Percentiles rank a stretch among this genome's conserved stretches.
Evolutionary conservation across 306 rosid genomes (phyloP).

Genomic region (Prunus campanulata): DNA sequence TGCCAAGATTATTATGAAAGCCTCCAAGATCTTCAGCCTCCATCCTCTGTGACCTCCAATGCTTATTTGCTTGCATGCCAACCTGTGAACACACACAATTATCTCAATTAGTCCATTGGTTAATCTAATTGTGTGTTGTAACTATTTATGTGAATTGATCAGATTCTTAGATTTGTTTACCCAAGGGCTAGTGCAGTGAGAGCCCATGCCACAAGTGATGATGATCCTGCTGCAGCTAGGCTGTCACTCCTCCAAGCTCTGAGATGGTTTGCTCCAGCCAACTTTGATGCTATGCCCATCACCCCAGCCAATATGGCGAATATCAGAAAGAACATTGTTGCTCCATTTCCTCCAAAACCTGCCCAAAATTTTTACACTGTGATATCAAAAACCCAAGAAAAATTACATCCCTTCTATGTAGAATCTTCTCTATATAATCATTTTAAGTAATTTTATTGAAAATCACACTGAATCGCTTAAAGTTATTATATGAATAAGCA

Average conservation of each 20-base stretch:
- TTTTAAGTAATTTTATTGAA: too few relatives aligned
- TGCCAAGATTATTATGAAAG: constrained; percentile 61
- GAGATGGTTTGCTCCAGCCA: constrained; percentile 65
- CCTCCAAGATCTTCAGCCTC: constrained; percentile 77
- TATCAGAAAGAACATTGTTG: constrained; percentile 63
- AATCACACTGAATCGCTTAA: too few relatives aligned
- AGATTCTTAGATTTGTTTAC: neutral
- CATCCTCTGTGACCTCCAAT: constrained; percentile 89
- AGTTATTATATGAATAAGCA: too few relatives aligned
- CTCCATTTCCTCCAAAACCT: constrained; percentile 94
- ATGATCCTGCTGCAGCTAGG: constrained; percentile 66
- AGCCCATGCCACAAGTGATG: constrained; percentile 76
- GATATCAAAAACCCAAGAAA: neutral
- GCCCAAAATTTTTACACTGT: neutral
- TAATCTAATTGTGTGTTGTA: neutral
- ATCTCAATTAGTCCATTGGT: neutral
- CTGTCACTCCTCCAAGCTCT: constrained; percentile 90
- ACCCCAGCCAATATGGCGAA: constrained; percentile 62
- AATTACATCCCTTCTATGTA: too few relatives aligned
- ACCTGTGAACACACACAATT: constrained; percentile 28
- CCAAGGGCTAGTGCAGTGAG: constrained; percentile 46
- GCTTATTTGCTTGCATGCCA: constrained; percentile 80
- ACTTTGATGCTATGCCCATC: constrained; percentile 67
- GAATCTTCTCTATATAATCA: too few relatives aligned
- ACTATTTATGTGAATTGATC: neutral